These are phyloP conservation scores for carrot (Daucus carota) DNA, from an alignment of 129 eudicot genomes.

Conservation along the genomic window DNA sequence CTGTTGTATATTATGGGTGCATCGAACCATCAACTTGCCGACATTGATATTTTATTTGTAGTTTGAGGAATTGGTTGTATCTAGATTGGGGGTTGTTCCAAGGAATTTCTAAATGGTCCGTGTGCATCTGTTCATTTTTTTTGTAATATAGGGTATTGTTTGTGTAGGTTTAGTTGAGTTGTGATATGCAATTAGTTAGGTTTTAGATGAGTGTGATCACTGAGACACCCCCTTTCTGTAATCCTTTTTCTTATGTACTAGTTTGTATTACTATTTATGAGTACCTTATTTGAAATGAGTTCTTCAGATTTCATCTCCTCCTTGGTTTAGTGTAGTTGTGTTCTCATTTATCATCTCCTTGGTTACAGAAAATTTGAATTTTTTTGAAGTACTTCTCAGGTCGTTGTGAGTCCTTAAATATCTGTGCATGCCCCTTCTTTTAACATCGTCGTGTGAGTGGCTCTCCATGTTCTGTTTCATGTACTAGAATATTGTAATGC, in stretches of 20 bases:
- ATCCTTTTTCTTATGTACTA: constrained; percentile 16
- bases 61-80: constrained; percentile 3
- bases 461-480: neutral
- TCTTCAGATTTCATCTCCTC: neutral
- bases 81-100: neutral
- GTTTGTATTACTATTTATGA: neutral
- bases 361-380: too few species aligned
- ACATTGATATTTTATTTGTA: neutral
- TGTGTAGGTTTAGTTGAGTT: constrained; percentile 27
- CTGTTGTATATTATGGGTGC: neutral
- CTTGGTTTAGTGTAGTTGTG: neutral
- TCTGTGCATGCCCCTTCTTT: neutral
- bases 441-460: neutral
- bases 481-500: neutral
- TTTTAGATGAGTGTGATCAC: neutral
- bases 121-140: constrained; percentile 18
- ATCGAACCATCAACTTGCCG: constrained; percentile 1
- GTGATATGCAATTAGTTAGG: constrained; percentile 6
- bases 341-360: neutral
- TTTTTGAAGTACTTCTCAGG: too few species aligned
- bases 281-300: constrained; percentile 4
- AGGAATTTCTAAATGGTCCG: neutral
- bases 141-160: constrained; percentile 23
- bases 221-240: constrained; percentile 12
- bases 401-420: neutral